Percentiles rank a stretch among this genome's conserved stretches.
Evolutionary conservation across 306 rosid species (phyloP).

Genomic region (Nissolia schottii): DNA sequence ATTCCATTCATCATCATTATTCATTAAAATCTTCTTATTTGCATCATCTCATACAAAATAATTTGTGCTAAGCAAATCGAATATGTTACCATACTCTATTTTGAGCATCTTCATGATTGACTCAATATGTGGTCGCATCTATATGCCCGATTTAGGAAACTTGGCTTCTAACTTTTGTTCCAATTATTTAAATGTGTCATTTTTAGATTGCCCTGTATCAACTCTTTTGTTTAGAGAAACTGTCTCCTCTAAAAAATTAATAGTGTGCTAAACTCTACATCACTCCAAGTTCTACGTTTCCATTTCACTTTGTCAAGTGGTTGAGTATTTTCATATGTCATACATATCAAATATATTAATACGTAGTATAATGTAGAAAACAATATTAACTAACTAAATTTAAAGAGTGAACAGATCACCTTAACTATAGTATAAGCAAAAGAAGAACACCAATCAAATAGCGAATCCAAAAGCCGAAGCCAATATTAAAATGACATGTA

Average conservation of each 20-base stretch:
- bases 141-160: neutral
- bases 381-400: neutral
- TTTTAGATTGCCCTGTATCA: neutral
- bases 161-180: neutral
- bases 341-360: neutral
- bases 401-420: no score
- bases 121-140: neutral
- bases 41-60: neutral
- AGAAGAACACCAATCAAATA: no score
- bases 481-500: no score
- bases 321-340: neutral
- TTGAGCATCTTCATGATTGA: neutral
- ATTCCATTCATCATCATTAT: neutral
- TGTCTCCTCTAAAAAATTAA: neutral
- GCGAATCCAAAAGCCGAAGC: no score
- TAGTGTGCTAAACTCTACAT: neutral
- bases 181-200: neutral
- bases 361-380: neutral
- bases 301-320: neutral
- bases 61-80: neutral
- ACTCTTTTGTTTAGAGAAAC: neutral
- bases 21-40: neutral
- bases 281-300: neutral
- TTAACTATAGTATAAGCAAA: no score
- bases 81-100: neutral